Conservation (phyloP, 345 rosid genomes). For the Psidium friedrichsthalianum region DNA sequence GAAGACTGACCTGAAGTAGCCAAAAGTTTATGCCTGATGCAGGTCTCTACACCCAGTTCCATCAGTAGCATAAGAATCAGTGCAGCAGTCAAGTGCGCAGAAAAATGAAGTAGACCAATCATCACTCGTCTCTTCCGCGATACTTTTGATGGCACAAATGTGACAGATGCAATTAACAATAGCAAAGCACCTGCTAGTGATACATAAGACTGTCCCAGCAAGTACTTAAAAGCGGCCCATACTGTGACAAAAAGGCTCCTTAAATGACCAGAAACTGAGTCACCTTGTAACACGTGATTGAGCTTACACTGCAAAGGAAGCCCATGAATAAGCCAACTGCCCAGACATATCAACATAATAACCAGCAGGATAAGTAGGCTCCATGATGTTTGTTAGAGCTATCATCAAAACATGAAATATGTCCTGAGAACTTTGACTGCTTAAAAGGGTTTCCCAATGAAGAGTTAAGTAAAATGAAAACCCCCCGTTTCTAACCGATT, state of each 20-base stretch:
- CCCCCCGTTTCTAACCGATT: background rate
- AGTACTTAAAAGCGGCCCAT: conserved; percentile 52
- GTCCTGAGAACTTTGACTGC: background rate
- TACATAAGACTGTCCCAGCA: conserved; percentile 69
- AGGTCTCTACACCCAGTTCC: conserved; percentile 88
- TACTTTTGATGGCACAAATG: conserved; percentile 80
- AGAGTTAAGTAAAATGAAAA: background rate
- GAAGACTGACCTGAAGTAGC: conserved; percentile 70
- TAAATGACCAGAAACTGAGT: conserved; percentile 82
- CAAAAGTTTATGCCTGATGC: conserved; percentile 78
- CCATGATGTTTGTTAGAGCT: background rate
- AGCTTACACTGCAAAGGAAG: conserved; percentile 72
- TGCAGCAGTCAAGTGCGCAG: conserved; percentile 85
- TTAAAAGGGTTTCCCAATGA: background rate
- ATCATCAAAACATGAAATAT: background rate
- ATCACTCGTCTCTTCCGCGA: conserved; percentile 66
- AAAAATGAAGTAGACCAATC: conserved; percentile 83
- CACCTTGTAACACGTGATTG: conserved; percentile 69
- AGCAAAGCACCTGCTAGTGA: conserved; percentile 68
- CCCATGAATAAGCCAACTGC: background rate
- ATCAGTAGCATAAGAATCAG: conserved; percentile 82
- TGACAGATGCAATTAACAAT: conserved; percentile 50
- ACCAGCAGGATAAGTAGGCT: background rate
- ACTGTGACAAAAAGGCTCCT: conserved; percentile 74
- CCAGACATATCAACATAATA: background rate